Evolutionary conservation across 1,139 yeast species (phyloP), one percentile per base, ranked within the genome.

Genomic region (Barnettozyma hawaiiensis): DNA sequence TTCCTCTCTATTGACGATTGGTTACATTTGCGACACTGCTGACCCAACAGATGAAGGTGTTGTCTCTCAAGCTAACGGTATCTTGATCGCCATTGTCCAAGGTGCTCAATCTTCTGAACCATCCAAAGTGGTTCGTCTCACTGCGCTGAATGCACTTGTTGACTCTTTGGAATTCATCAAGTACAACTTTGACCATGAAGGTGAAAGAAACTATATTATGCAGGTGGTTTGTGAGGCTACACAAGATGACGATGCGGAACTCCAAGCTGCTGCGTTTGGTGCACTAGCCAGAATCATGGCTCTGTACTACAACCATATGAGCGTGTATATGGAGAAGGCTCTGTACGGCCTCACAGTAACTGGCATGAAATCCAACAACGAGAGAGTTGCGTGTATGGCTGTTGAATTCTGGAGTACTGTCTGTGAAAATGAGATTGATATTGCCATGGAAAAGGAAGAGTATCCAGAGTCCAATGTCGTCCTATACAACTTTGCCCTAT

Each of bases 181-280:
- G 51, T 76, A 73, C 58, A 92, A 92, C 66, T 94, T 92, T 70
- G 89, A 81, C 56, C 77, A 85, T 48, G 97, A 92, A 60, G 95
- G 95, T 48, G 98, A 92, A 70, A 78, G 98, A 60, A 89, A 92
- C 63, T 90, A 85, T 65, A 85, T 92, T 61, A 92, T 92, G 98
- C 97, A 89, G 69, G 97, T 92, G 40, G 97, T 92, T 11, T 92
- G 98, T 67, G 98, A 92, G 65, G 96, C 97, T 18, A 90, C 98
- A 16, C 97, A 92, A 64, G 85, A 95, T 23, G 76, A 77, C 41
- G 85, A 85, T 58, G 68, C 74, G 38, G 94, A 85, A 55, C 71
- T 92, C 49, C 96, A 90, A 66, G 92, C 95, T 11, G 85, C 95
- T 39, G 96, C 97, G 0, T 92, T 87, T 66, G 98, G 97, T 44